Evolutionary conservation across 2,329 filamentous ascomycete species (phyloP).

Genomic region (Penicillium concentricum): DNA sequence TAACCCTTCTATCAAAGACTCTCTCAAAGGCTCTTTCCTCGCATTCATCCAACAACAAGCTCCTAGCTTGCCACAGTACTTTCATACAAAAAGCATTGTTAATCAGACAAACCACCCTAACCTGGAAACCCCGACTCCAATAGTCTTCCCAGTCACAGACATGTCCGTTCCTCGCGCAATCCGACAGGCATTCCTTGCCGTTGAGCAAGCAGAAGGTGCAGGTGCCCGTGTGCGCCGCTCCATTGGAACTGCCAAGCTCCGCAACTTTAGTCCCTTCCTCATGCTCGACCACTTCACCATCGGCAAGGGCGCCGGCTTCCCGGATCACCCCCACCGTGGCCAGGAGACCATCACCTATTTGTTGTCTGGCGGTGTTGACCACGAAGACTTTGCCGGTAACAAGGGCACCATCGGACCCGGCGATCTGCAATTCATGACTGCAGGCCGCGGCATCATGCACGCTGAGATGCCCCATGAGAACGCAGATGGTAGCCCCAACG

Average conservation of each 20-base stretch:
- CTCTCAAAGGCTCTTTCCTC: slow-evolving; percentile 16
- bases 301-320: slow-evolving; percentile 78
- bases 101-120: slow-evolving; percentile 3
- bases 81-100: slow-evolving; percentile 12
- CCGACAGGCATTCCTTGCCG: slow-evolving; percentile 76
- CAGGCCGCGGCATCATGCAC: slow-evolving; percentile 86
- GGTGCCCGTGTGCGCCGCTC: slow-evolving; percentile 84
- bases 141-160: slow-evolving; percentile 41
- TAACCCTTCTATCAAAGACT: slow-evolving; percentile 21
- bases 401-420: slow-evolving; percentile 78
- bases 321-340: slow-evolving; percentile 79
- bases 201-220: slow-evolving; percentile 83
- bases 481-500: slow-evolving; percentile 70
- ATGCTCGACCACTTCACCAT: slow-evolving; percentile 95
- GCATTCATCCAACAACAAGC: slow-evolving; percentile 20
- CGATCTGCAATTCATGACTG: slow-evolving; percentile 98
- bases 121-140: slow-evolving; percentile 5
- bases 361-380: slow-evolving; percentile 79
- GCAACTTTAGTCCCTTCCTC: slow-evolving; percentile 87
- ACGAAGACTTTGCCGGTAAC: slow-evolving; percentile 89
- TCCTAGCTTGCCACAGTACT: slow-evolving; percentile 14
- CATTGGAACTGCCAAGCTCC: slow-evolving; percentile 78
- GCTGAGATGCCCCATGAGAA: slow-evolving; percentile 90
- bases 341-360: slow-evolving; percentile 92
- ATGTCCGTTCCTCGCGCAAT: slow-evolving; percentile 74